These are phyloP conservation scores for Fennellomyces sp. DNA, from an alignment of 371 early-diverging fungal species.

Conservation along the genomic window DNA sequence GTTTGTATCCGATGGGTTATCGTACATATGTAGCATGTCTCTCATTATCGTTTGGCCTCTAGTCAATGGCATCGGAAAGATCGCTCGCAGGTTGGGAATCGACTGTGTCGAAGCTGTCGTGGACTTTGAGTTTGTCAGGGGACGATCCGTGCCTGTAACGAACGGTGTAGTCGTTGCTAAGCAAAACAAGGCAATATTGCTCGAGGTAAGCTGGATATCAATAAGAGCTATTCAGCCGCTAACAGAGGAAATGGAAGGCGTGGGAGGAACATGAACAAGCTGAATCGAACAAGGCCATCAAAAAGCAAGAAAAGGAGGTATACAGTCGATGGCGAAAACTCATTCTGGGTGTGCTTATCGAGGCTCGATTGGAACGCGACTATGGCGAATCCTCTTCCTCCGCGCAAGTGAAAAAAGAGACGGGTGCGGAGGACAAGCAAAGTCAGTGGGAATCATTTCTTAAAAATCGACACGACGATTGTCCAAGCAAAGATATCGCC, in stretches of 20 bases:
- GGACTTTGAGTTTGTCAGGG: slow-evolving; percentile 77
- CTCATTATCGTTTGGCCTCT: neutral
- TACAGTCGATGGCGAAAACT: slow-evolving; percentile 65
- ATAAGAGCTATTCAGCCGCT: neutral
- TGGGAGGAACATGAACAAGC: slow-evolving; percentile 47
- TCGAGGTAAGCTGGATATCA: slow-evolving; percentile 52
- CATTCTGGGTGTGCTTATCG: slow-evolving; percentile 54
- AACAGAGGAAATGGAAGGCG: slow-evolving; percentile 31
- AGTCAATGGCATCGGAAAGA: slow-evolving; percentile 57
- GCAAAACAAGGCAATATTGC: slow-evolving; percentile 59
- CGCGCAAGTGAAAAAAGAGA: neutral
- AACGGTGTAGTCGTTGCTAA: slow-evolving; percentile 77
- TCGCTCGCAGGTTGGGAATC: slow-evolving; percentile 76
- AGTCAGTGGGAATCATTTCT: slow-evolving; percentile 19
- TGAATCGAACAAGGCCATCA: slow-evolving; percentile 45
- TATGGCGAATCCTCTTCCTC: slow-evolving; percentile 32
- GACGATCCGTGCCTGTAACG: slow-evolving; percentile 67
- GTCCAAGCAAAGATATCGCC: neutral
- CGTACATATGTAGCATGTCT: neutral
- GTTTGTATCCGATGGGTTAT: slow-evolving; percentile 31
- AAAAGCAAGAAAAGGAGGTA: slow-evolving; percentile 53
- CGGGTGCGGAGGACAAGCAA: neutral
- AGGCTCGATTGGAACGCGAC: slow-evolving; percentile 55
- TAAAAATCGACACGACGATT: neutral
- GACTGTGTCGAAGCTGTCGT: slow-evolving; percentile 84